phyloP scores from a whole-genome alignment of 805 yeast genomes.

The Zygoascus biomembranicola region DNA sequence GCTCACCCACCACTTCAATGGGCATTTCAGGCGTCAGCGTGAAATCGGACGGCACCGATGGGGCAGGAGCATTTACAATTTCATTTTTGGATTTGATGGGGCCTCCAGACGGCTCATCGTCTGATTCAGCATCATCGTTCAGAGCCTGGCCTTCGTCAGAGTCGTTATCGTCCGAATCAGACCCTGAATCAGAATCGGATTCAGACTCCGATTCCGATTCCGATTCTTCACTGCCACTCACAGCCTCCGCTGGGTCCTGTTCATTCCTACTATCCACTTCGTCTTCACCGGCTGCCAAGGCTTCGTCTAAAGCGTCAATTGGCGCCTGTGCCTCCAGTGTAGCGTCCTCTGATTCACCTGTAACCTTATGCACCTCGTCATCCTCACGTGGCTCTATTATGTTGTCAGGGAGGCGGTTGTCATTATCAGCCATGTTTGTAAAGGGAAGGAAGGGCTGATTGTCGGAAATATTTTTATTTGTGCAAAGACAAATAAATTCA shows the following conservation, averaged over 20 bases:
- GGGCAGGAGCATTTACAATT: slow-evolving; percentile 56
- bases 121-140: slow-evolving; percentile 9
- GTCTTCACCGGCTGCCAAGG: slow-evolving; percentile 12
- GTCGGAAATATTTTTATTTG: too few species aligned
- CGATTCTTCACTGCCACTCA: background rate
- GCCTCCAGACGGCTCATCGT: slow-evolving; percentile 30
- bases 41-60: slow-evolving; percentile 59
- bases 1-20: slow-evolving; percentile 62
- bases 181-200: slow-evolving; percentile 22
- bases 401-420: background rate
- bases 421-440: background rate
- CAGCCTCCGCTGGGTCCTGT: background rate
- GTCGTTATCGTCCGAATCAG: slow-evolving; percentile 16
- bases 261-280: background rate
- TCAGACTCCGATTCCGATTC: slow-evolving; percentile 14
- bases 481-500: too few species aligned
- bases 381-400: background rate
- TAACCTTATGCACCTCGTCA: background rate
- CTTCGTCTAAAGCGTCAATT: slow-evolving; percentile 14
- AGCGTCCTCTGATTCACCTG: background rate
- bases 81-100: slow-evolving; percentile 81
- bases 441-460: background rate
- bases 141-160: slow-evolving; percentile 3
- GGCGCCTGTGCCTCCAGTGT: background rate
- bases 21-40: slow-evolving; percentile 50